phyloP scores from a whole-genome alignment of 2,329 filamentous ascomycete species.

The Hypoxylon sp. region DNA sequence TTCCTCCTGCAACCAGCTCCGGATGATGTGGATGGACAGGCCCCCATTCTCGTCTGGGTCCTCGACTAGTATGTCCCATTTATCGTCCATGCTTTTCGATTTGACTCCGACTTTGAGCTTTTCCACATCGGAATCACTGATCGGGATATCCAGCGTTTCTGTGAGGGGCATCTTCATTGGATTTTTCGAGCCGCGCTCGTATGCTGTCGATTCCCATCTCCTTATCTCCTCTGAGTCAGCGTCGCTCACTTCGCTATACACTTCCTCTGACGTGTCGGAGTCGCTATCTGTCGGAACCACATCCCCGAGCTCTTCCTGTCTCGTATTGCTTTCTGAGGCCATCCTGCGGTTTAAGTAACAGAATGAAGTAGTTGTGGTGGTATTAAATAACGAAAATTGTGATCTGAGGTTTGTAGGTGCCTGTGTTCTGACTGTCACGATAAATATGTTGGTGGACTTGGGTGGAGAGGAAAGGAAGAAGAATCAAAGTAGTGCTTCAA shows the following conservation, averaged over 20 bases:
- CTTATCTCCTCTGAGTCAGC: constrained; percentile 21
- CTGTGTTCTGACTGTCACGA: not conserved
- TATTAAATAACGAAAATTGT: not conserved
- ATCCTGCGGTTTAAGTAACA: constrained; percentile 5
- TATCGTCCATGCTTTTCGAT: constrained; percentile 36
- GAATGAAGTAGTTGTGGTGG: not conserved
- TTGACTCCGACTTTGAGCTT: constrained; percentile 38
- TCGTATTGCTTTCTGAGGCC: constrained; percentile 2
- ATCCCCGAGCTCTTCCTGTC: not conserved
- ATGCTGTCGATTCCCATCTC: constrained; percentile 22
- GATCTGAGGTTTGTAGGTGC: not conserved
- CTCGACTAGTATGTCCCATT: constrained; percentile 36
- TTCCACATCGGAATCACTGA: constrained; percentile 38
- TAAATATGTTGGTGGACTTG: not conserved
- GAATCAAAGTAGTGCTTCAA: not conserved
- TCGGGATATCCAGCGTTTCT: constrained; percentile 32
- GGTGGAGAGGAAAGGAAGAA: not conserved
- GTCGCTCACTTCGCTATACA: not conserved
- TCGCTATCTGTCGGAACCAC: constrained; percentile 1
- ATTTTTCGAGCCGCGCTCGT: constrained; percentile 38
- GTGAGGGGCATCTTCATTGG: constrained; percentile 32
- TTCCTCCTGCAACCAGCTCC: constrained; percentile 35
- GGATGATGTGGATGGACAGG: constrained; percentile 36
- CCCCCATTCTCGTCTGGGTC: constrained; percentile 34
- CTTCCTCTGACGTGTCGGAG: not conserved